These are phyloP conservation scores for Skeletonema potamos DNA, from an alignment of 108 stramenopile species.

Conservation along the genomic window DNA sequence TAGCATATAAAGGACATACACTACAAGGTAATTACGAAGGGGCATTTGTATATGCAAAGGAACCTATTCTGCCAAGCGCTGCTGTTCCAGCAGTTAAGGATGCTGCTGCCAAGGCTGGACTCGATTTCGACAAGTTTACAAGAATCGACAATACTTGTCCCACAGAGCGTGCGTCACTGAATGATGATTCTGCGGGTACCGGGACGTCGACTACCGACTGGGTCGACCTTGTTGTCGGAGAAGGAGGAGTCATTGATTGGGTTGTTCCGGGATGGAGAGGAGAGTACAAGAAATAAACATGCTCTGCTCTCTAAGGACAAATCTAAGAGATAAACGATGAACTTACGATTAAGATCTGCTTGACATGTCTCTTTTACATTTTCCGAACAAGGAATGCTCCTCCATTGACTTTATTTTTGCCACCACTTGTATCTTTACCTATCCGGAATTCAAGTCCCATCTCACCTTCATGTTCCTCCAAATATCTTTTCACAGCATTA, in stretches of 20 bases:
- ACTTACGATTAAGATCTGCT: neutral
- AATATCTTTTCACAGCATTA: constrained; percentile 40
- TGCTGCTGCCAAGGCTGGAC: constrained; percentile 75
- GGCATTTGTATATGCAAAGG: constrained; percentile 90
- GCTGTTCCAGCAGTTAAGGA: constrained; percentile 80
- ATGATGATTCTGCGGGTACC: constrained; percentile 73
- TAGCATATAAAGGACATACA: constrained; percentile 94
- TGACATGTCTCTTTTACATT: neutral
- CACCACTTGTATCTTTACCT: constrained; percentile 36
- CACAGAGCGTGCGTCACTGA: constrained; percentile 45
- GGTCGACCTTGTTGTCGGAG: constrained; percentile 79
- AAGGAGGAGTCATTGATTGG: constrained; percentile 89
- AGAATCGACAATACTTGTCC: constrained; percentile 69
- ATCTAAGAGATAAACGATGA: neutral
- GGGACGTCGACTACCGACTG: constrained; percentile 86
- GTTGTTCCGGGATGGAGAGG: constrained; percentile 87
- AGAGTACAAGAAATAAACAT: constrained; percentile 66
- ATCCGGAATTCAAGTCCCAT: constrained; percentile 31
- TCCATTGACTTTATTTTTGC: constrained; percentile 28
- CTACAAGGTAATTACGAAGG: constrained; percentile 96
- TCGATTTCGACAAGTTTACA: constrained; percentile 71
- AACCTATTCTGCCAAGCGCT: constrained; percentile 65
- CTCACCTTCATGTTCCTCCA: constrained; percentile 31
- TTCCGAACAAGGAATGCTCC: constrained; percentile 46
- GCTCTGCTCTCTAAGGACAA: neutral